A percentile compares a stretch with the other conserved stretches of the same genome.
These are phyloP conservation scores for Xylaria venustula DNA, from an alignment of 495 filamentous ascomycete species.

Conservation along the genomic window DNA sequence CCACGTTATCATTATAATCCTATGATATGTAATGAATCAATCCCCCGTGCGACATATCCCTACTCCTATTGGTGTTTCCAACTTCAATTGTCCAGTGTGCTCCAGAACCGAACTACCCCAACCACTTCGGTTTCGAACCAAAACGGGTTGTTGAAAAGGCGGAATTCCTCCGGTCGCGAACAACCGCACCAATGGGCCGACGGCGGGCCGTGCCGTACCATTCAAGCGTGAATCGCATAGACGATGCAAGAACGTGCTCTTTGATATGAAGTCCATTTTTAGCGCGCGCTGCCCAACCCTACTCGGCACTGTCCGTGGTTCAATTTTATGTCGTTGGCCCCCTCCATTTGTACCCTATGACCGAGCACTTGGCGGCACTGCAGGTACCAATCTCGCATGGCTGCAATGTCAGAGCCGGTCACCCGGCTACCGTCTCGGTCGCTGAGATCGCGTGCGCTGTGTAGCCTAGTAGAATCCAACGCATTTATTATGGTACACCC, in stretches of 20 bases:
- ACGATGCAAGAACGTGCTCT: constrained; percentile 66
- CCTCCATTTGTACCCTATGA: constrained; percentile 67
- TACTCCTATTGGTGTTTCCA: constrained; percentile 54
- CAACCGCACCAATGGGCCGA: constrained; percentile 80
- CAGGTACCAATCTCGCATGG: constrained; percentile 71
- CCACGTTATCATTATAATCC: constrained; percentile 30
- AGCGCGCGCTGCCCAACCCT: constrained; percentile 66
- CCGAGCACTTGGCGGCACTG: constrained; percentile 66
- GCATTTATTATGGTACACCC: neutral
- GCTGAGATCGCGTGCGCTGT: constrained; percentile 56
- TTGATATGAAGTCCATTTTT: constrained; percentile 79
- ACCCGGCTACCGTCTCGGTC: constrained; percentile 77
- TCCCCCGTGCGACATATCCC: constrained; percentile 38
- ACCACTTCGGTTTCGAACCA: neutral
- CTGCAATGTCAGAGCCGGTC: constrained; percentile 59
- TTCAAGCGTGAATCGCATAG: constrained; percentile 76
- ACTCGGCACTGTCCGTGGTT: constrained; percentile 67
- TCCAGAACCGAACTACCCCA: neutral
- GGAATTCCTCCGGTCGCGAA: constrained; percentile 60
- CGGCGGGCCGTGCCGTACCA: constrained; percentile 66
- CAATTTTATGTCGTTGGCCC: constrained; percentile 71
- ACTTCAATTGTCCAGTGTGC: neutral
- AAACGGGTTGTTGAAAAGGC: neutral
- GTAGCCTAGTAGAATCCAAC: neutral
- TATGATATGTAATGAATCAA: constrained; percentile 86